Conservation (phyloP, 345 rosid species). For the Crucihimalaya himalaica region DNA sequence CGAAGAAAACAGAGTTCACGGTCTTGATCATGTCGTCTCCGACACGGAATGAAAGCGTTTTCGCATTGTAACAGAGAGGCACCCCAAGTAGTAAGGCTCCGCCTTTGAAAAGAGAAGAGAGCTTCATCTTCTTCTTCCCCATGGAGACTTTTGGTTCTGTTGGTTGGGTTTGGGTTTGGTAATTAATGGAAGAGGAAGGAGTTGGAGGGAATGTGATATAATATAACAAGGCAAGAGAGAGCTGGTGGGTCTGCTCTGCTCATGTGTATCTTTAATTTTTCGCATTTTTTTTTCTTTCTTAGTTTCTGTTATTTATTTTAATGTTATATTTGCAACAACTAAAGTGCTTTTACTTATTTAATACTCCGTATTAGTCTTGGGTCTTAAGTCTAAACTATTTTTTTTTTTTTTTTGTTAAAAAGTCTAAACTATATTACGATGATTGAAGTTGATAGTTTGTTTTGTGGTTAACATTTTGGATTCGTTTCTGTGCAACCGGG, state of each 20-base stretch:
- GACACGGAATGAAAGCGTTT: slow-evolving; percentile 68
- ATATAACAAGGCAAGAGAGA: slow-evolving; percentile 3
- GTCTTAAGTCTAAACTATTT: no score
- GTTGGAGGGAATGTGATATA: slow-evolving; percentile 40
- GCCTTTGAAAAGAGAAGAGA: slow-evolving; percentile 52
- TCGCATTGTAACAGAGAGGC: slow-evolving; percentile 78
- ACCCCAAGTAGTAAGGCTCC: slow-evolving; percentile 47
- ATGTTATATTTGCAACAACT: neutral
- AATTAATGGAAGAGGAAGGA: slow-evolving; percentile 28
- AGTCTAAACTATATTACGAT: neutral
- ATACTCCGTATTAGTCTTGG: no score
- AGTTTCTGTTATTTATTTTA: neutral
- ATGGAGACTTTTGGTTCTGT: neutral
- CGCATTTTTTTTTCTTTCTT: neutral
- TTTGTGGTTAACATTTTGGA: slow-evolving; percentile 3
- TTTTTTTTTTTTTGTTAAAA: no score
- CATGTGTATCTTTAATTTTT: slow-evolving; percentile 24
- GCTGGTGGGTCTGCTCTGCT: slow-evolving; percentile 33
- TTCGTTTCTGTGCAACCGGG: slow-evolving; percentile 16
- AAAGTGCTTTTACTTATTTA: neutral
- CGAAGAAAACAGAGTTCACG: slow-evolving; percentile 67
- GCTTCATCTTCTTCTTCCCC: slow-evolving; percentile 49
- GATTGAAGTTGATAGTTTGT: slow-evolving; percentile 8
- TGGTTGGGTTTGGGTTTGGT: neutral
- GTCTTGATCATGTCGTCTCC: slow-evolving; percentile 67